These are phyloP conservation scores for Pyricularia pennisetigena DNA, from an alignment of 2,329 filamentous ascomycete species.

Conservation along the genomic window DNA sequence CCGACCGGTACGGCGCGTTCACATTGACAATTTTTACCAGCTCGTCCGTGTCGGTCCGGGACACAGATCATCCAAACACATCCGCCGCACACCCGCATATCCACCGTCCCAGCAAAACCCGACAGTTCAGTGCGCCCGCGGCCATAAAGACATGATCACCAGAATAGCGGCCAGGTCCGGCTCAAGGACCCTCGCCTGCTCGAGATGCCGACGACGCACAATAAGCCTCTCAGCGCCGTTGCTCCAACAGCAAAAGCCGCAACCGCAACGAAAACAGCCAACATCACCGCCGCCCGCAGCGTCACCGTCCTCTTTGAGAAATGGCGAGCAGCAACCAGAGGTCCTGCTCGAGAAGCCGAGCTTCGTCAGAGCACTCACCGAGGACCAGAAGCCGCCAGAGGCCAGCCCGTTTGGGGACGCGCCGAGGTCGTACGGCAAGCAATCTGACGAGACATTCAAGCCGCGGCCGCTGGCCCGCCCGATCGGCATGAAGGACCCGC, in stretches of 20 bases:
- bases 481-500: slow-evolving; percentile 71
- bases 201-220: slow-evolving; percentile 37
- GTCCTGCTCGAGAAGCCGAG: slow-evolving; percentile 8
- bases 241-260: slow-evolving; percentile 11
- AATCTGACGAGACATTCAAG: slow-evolving; percentile 38
- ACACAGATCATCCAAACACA: background rate
- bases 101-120: background rate
- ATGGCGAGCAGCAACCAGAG: background rate
- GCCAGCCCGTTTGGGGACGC: slow-evolving; percentile 43
- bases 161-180: background rate
- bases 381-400: slow-evolving; percentile 4
- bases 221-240: slow-evolving; percentile 11
- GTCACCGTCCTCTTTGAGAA: slow-evolving; percentile 6
- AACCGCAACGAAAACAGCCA: slow-evolving; percentile 1
- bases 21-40: background rate
- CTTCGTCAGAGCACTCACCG: slow-evolving; percentile 5
- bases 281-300: slow-evolving; percentile 12
- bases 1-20: background rate
- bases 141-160: background rate
- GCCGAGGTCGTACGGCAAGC: slow-evolving; percentile 49
- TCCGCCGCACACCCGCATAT: background rate
- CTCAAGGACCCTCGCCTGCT: slow-evolving; percentile 21
- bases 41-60: background rate
- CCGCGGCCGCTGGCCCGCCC: slow-evolving; percentile 57
- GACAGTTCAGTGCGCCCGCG: background rate